Evolutionary conservation across 2,329 filamentous ascomycete genomes (phyloP).

Genomic region (Chaetomium sp.): DNA sequence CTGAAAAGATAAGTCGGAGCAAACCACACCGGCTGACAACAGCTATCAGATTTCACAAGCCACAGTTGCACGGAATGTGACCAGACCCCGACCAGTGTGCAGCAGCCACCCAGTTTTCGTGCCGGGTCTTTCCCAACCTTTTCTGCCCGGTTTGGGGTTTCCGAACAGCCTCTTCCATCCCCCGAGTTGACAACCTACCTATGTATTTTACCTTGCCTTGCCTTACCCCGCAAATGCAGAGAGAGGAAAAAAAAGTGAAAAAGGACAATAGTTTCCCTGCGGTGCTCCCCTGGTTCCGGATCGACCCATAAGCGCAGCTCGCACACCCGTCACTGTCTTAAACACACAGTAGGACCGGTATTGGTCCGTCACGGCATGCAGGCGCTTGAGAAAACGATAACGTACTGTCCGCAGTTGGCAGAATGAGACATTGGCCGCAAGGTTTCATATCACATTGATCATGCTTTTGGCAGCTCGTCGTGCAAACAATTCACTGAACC

Average conservation of each 20-base stretch:
- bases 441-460: not conserved
- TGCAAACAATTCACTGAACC: not conserved
- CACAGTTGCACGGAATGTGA: slow-evolving; percentile 1
- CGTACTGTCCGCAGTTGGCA: not conserved
- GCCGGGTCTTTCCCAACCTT: not conserved
- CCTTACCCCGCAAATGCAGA: not conserved
- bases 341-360: not conserved
- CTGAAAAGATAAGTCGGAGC: not conserved
- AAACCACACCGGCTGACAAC: slow-evolving; percentile 1
- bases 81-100: not conserved
- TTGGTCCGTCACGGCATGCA: not conserved
- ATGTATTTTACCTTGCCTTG: no score
- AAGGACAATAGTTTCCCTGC: not conserved
- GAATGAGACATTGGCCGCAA: not conserved
- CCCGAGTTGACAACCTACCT: not conserved
- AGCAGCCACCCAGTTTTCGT: not conserved
- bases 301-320: not conserved
- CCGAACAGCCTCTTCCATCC: not conserved
- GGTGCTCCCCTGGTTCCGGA: not conserved
- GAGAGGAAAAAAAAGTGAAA: not conserved
- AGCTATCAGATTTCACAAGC: not conserved
- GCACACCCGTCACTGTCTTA: not conserved
- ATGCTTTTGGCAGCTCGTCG: not conserved
- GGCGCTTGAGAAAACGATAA: not conserved
- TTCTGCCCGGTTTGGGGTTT: not conserved